Conservation (phyloP, 345 rosid genomes). For the Cardiospermum halicacabum region DNA sequence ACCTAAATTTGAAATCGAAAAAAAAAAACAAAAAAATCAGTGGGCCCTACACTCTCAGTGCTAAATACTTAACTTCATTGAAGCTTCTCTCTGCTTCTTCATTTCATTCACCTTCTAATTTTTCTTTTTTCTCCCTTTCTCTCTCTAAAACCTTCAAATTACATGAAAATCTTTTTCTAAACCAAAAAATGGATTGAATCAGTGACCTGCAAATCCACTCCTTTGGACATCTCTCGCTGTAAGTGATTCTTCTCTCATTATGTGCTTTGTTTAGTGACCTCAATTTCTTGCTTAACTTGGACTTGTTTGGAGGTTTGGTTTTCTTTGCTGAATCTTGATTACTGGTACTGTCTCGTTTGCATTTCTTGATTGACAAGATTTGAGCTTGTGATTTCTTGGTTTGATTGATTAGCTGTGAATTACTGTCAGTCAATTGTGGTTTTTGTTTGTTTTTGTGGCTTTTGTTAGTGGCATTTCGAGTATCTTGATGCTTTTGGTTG, state of each 20-base stretch:
- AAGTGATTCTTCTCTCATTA: slow-evolving; percentile 13
- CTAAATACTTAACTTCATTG: slow-evolving; percentile 13
- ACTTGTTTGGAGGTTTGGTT: not conserved
- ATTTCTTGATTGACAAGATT: slow-evolving; percentile 7
- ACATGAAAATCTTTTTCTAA: not conserved
- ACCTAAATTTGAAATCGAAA: not conserved
- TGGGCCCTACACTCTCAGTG: slow-evolving; percentile 28
- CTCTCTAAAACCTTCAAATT: not conserved
- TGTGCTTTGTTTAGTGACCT: not conserved
- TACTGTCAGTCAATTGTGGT: not conserved
- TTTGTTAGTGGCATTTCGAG: no score
- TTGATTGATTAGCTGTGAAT: slow-evolving; percentile 8
- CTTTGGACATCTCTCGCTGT: slow-evolving; percentile 24
- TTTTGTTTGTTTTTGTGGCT: not conserved
- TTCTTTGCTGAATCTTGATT: not conserved
- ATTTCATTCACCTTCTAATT: not conserved
- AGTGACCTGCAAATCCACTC: slow-evolving; percentile 7
- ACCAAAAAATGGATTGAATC: not conserved
- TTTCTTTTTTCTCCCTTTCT: not conserved
- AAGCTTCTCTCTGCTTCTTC: not conserved
- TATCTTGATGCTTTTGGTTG: no score
- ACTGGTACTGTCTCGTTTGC: not conserved
- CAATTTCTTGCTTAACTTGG: not conserved
- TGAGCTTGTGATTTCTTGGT: not conserved
- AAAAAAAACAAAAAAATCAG: not conserved